Evolutionary conservation across 208 protist species (phyloP).

Genomic region (Acanthamoeba triangularis): DNA sequence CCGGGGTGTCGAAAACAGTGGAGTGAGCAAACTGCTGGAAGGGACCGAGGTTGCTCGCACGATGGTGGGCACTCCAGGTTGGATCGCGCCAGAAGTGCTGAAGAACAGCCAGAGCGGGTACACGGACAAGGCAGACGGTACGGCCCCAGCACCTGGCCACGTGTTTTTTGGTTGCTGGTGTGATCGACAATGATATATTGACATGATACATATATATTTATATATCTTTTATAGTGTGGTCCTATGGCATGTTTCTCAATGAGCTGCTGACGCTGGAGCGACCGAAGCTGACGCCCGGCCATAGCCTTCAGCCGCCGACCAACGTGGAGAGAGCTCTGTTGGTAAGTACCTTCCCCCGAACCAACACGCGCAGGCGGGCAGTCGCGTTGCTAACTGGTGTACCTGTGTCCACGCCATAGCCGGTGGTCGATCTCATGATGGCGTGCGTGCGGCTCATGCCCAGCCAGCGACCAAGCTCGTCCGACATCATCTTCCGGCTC

Average conservation of each 20-base stretch:
- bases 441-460: not conserved
- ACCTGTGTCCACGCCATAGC: not conserved
- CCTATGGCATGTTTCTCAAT: conserved; percentile 54
- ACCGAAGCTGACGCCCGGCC: conserved; percentile 21
- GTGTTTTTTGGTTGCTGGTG: not conserved
- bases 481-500: not conserved
- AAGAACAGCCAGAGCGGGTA: conserved; percentile 15
- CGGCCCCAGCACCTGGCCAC: not conserved
- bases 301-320: not conserved
- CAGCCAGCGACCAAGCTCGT: not conserved
- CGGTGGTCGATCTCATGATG: not conserved
- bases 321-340: not conserved
- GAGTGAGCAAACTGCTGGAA: conserved; percentile 38
- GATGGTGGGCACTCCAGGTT: conserved; percentile 61
- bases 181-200: not conserved
- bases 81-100: conserved; percentile 43
- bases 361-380: not conserved
- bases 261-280: conserved; percentile 60
- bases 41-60: conserved; percentile 20
- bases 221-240: conserved; percentile 43
- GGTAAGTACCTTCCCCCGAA: not conserved
- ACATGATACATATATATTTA: not conserved
- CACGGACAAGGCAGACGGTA: conserved; percentile 74
- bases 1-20: not conserved
- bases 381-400: not conserved